Conservation (phyloP, 192 early-diverging fungal species). For the Backusella macrospora region DNA sequence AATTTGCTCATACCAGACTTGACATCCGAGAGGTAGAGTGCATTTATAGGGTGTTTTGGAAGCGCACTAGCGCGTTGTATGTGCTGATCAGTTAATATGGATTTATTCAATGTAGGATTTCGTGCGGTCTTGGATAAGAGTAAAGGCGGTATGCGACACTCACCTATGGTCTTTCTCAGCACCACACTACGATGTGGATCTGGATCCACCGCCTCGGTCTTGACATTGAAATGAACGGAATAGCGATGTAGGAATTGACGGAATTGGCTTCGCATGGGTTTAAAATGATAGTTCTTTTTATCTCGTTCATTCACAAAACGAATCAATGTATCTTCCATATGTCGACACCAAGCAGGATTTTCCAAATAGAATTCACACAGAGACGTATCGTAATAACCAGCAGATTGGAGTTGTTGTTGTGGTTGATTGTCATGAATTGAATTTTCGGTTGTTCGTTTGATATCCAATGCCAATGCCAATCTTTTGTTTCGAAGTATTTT, state of each 20-base stretch:
- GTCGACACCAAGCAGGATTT: slow-evolving; percentile 66
- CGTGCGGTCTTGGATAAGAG: slow-evolving; percentile 44
- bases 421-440: too few relatives aligned
- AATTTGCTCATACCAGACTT: slow-evolving; percentile 48
- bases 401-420: neutral
- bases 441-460: too few relatives aligned
- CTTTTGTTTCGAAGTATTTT: slow-evolving; percentile 77
- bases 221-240: slow-evolving; percentile 69
- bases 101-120: slow-evolving; percentile 18
- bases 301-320: slow-evolving; percentile 64
- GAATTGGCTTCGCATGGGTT: slow-evolving; percentile 63
- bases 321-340: slow-evolving; percentile 66
- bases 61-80: neutral
- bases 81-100: neutral
- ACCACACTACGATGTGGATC: slow-evolving; percentile 75
- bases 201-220: slow-evolving; percentile 74
- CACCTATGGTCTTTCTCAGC: slow-evolving; percentile 50
- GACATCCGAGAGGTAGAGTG: slow-evolving; percentile 53
- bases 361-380: slow-evolving; percentile 68
- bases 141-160: slow-evolving; percentile 36
- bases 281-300: slow-evolving; percentile 57
- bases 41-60: slow-evolving; percentile 55
- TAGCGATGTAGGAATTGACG: slow-evolving; percentile 76
- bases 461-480: slow-evolving; percentile 79
- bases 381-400: slow-evolving; percentile 54